Percentiles rank a stretch among this genome's conserved stretches.
Evolutionary conservation across 192 early-diverging fungal species (phyloP).

Genomic region (Entomortierella chlamydospora): DNA sequence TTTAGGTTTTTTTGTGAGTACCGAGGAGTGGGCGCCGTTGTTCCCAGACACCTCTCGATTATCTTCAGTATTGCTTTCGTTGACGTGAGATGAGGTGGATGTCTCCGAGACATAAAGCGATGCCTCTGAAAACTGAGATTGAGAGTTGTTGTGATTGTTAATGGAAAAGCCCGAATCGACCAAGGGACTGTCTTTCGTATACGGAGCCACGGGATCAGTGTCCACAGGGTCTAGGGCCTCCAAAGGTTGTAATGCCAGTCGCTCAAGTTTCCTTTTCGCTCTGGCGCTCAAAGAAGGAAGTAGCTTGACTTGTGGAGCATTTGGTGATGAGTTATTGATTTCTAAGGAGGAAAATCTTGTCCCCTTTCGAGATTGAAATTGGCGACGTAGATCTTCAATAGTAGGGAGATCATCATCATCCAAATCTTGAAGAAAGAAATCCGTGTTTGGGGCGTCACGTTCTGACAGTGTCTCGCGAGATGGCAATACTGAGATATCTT

Average conservation of each 20-base stretch:
- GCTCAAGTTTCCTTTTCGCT: conserved; percentile 9
- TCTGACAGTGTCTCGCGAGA: background rate
- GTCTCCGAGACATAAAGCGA: too few relatives aligned
- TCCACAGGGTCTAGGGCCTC: conserved; percentile 16
- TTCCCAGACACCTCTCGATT: background rate
- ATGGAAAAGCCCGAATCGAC: background rate
- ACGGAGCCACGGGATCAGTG: background rate
- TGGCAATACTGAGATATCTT: too few relatives aligned
- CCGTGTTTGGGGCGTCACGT: background rate
- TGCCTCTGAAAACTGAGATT: too few relatives aligned
- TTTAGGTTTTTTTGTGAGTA: conserved; percentile 7
- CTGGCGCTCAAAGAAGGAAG: background rate
- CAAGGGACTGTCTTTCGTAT: background rate
- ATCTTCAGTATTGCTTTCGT: background rate
- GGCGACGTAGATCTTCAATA: conserved; percentile 9
- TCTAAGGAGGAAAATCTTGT: background rate
- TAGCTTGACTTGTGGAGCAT: background rate
- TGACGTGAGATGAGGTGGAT: background rate
- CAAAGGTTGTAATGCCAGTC: conserved; percentile 1
- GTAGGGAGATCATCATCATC: conserved; percentile 27
- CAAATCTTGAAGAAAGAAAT: conserved; percentile 19
- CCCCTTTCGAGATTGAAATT: background rate
- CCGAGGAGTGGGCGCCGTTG: background rate
- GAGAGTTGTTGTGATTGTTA: background rate
- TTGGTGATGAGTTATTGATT: background rate